Conservation (phyloP, 1,284 basidiomycete species). For the Ustilago crameri region DNA sequence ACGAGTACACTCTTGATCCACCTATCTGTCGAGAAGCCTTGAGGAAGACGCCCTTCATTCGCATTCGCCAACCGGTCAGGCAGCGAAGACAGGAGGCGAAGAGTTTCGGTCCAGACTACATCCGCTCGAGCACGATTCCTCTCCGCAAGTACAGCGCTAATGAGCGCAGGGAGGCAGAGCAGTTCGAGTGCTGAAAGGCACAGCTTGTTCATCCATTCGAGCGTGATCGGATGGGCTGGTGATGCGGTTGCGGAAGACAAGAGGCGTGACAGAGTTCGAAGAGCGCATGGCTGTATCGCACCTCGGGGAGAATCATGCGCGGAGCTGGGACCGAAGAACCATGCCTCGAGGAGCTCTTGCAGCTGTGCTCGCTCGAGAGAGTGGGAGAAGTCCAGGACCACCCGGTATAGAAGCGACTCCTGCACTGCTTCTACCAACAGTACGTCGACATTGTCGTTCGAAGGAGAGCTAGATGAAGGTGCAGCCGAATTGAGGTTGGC, state of each 20-base stretch:
- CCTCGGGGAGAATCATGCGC: neutral
- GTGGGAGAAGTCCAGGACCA: constrained; percentile 18
- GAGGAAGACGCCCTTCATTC: constrained; percentile 8
- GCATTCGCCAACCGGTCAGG: constrained; percentile 41
- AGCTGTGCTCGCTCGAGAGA: neutral
- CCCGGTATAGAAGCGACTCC: constrained; percentile 14
- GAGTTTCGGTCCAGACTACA: constrained; percentile 28
- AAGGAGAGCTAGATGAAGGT: neutral
- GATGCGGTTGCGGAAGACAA: constrained; percentile 4
- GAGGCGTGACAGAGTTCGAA: constrained; percentile 12
- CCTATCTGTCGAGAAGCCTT: neutral
- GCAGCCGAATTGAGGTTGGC: neutral
- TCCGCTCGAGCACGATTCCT: constrained; percentile 18
- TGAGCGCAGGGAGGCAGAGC: constrained; percentile 7
- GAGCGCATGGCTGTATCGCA: constrained; percentile 18
- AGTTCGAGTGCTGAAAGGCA: constrained; percentile 3
- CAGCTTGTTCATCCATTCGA: neutral
- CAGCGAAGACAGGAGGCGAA: constrained; percentile 12
- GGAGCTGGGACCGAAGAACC: constrained; percentile 16
- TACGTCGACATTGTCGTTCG: neutral
- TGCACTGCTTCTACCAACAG: constrained; percentile 23
- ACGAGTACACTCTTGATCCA: constrained; percentile 27
- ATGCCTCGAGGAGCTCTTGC: constrained; percentile 3
- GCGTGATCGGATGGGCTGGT: constrained; percentile 5
- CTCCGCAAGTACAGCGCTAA: neutral